Evolutionary conservation across 1,284 basidiomycete genomes (phyloP), one percentile per base, ranked within the genome.

Genomic region (Sporisorium scitamineum): DNA sequence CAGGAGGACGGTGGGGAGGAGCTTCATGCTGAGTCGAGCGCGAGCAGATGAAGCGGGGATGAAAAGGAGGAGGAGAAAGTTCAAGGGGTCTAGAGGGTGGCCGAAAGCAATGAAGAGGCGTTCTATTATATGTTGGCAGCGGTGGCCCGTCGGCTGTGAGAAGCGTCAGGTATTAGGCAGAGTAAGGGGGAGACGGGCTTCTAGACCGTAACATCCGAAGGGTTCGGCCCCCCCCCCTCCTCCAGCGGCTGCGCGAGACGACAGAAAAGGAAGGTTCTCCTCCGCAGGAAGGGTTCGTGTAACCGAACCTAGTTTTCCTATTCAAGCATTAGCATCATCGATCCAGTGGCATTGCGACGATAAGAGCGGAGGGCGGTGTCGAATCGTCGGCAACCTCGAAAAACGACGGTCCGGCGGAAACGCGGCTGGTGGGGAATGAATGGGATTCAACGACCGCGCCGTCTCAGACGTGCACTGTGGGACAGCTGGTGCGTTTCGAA

Each of bases 1-100:
- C 24, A 74, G 29, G 14, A 70, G 31, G 10, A 56, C 54, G 14
- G 58, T 26, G 13, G 66, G 29, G n/a, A 74, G 39, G 9, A 74
- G 50, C 58, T 74, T 74, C 66, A 74, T 70, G n/a, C n/a, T n/a
- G n/a, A n/a, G n/a, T n/a, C n/a, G n/a, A n/a, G n/a, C n/a, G n/a
- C n/a, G 39, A 27, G 45, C 32, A 4, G n/a, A 39, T 26, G 44
- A 45, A 45, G 37, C 34, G 10, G 5, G 13, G 24, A 2, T 0
- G 11, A n/a, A n/a, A n/a, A 31, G 29, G 7, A 14, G 51, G 22
- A 3, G n/a, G 16, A 0, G n/a, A 10, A 27, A 11, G 39, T 41
- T 37, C 13, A 29, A 18, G 27, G 20, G 3, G 45, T 39, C 37
- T 4, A n/a, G 3, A 24, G 7, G 13, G 13, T 27, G 44, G 20